These are phyloP conservation scores for Leucosporidium yakuticum DNA, from an alignment of 768 basidiomycete genomes.

Conservation along the genomic window DNA sequence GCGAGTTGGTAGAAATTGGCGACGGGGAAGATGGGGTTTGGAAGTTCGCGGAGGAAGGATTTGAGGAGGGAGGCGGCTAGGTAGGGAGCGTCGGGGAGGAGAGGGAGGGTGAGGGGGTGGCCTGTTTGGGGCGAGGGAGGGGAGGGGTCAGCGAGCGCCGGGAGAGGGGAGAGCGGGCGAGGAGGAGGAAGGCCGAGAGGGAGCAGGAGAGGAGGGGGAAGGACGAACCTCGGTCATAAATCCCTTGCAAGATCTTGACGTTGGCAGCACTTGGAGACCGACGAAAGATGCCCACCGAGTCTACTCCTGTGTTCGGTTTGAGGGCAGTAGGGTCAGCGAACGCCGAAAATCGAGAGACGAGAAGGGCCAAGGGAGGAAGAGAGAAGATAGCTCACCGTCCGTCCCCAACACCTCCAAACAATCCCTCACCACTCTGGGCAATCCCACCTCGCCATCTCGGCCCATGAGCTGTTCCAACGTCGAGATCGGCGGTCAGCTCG, in stretches of 20 bases:
- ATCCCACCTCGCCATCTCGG: background rate
- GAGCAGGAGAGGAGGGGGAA: background rate
- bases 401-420: constrained; percentile 5
- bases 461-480: background rate
- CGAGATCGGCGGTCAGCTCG: too few relatives aligned
- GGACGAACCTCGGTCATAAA: constrained; percentile 12
- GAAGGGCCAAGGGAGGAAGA: background rate
- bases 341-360: too few relatives aligned
- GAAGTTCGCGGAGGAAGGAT: constrained; percentile 14
- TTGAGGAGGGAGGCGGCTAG: constrained; percentile 30
- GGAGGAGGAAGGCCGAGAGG: background rate
- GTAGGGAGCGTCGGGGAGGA: constrained; percentile 23
- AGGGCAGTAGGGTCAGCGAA: too few relatives aligned
- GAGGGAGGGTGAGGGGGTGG: constrained; percentile 15
- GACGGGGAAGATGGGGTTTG: constrained; percentile 6
- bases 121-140: background rate
- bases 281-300: constrained; percentile 27
- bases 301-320: too few relatives aligned
- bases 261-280: constrained; percentile 13
- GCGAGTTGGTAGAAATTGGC: background rate
- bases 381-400: background rate
- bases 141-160: too few relatives aligned
- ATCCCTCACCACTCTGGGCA: constrained; percentile 15
- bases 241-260: constrained; percentile 12
- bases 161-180: background rate